A percentile compares a stretch with the other conserved stretches of the same genome.
Evolutionary conservation across 1,284 basidiomycete species (phyloP).

Genomic region (Irpex lacteus): DNA sequence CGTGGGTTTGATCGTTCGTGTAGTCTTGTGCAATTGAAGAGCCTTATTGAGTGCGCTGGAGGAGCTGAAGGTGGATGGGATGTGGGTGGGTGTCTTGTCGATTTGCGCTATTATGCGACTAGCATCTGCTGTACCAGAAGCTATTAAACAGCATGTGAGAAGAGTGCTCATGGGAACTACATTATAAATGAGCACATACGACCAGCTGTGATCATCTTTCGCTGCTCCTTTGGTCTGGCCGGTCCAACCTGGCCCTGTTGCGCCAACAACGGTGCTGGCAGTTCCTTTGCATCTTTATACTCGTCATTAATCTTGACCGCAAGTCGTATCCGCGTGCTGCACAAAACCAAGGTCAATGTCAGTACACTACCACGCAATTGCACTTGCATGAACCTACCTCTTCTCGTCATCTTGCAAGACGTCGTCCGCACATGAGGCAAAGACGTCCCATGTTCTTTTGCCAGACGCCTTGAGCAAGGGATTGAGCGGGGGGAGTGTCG

Average conservation of each 20-base stretch:
- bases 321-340: slow-evolving; percentile 62
- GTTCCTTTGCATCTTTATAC: slow-evolving; percentile 83
- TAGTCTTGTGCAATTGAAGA: slow-evolving; percentile 87
- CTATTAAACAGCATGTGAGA: background rate
- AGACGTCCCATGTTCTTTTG: slow-evolving; percentile 68
- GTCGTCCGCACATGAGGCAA: slow-evolving; percentile 62
- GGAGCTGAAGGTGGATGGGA: slow-evolving; percentile 66
- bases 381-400: slow-evolving; percentile 41
- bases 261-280: slow-evolving; percentile 78
- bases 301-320: slow-evolving; percentile 82
- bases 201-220: slow-evolving; percentile 73
- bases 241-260: slow-evolving; percentile 85
- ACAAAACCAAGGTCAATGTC: background rate
- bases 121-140: background rate
- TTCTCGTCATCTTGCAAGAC: slow-evolving; percentile 64
- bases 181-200: slow-evolving; percentile 42
- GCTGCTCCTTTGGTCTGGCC: slow-evolving; percentile 57
- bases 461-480: slow-evolving; percentile 58
- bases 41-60: slow-evolving; percentile 76
- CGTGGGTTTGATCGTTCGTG: slow-evolving; percentile 88
- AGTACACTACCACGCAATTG: background rate
- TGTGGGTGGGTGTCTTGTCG: slow-evolving; percentile 61
- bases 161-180: background rate
- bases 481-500: slow-evolving; percentile 65
- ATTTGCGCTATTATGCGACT: slow-evolving; percentile 51